These are phyloP conservation scores for Rhododendron griersonianum DNA, from an alignment of 148 eudicot genomes.

Conservation along the genomic window DNA sequence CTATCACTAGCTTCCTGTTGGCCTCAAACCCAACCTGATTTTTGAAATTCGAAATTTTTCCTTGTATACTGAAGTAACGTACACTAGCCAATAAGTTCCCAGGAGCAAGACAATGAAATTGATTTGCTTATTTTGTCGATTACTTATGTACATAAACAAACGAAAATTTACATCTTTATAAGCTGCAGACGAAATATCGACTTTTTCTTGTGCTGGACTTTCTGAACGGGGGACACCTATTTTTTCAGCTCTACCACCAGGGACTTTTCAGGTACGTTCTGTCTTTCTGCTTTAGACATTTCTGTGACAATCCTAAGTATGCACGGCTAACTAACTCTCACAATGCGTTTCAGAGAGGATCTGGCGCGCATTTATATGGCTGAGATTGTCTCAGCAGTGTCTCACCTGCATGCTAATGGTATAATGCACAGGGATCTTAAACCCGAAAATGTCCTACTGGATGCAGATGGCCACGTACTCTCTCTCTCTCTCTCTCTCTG, in stretches of 20 bases:
- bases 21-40: neutral
- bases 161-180: constrained; percentile 1
- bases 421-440: constrained; percentile 97
- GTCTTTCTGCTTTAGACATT: neutral
- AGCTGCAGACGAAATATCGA: constrained; percentile 78
- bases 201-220: constrained; percentile 86
- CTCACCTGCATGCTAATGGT: constrained; percentile 87
- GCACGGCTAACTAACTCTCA: neutral
- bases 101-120: neutral
- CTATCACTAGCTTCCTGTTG: neutral
- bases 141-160: neutral
- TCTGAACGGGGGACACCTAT: constrained; percentile 88
- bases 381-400: constrained; percentile 91
- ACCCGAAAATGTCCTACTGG: constrained; percentile 90
- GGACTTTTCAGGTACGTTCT: constrained; percentile 65
- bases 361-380: constrained; percentile 86
- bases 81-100: neutral
- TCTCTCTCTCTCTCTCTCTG: constrained; percentile 12
- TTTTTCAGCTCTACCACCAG: constrained; percentile 77
- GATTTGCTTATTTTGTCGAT: neutral
- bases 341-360: constrained; percentile 69
- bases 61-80: neutral
- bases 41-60: neutral
- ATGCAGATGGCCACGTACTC: constrained; percentile 88
- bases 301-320: neutral